These are phyloP conservation scores for Anthoceros angustus DNA, from an alignment of 225 moss, liverwort and hornwort species.

Conservation along the genomic window DNA sequence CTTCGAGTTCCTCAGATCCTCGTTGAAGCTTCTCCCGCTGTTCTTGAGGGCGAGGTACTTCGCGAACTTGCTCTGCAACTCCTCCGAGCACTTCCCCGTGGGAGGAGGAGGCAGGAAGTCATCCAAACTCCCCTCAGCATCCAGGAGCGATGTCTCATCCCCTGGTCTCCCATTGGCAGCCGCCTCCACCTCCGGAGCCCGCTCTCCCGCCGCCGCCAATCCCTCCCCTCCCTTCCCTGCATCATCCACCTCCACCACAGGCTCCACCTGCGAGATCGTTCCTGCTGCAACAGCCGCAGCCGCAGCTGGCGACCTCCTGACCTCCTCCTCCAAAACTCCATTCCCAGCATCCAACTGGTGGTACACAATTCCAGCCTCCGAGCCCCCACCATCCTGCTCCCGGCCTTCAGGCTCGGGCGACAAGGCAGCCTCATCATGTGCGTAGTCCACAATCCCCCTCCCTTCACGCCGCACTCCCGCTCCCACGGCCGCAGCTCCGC, in stretches of 20 bases:
- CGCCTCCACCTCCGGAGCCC: constrained; percentile 13
- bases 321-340: not conserved
- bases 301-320: not conserved
- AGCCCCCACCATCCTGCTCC: not conserved
- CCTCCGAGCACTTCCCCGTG: constrained; percentile 38
- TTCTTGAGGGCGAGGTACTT: constrained; percentile 48
- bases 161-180: constrained; percentile 14
- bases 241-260: not conserved
- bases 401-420: constrained; percentile 23
- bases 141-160: constrained; percentile 19
- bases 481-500: not conserved
- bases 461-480: constrained; percentile 6
- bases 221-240: not conserved
- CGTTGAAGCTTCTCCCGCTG: constrained; percentile 58
- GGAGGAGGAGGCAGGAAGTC: constrained; percentile 66
- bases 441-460: constrained; percentile 58
- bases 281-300: not conserved
- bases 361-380: not conserved
- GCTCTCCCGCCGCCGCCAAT: constrained; percentile 6
- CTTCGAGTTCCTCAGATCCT: constrained; percentile 63
- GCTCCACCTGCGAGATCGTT: not conserved
- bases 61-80: constrained; percentile 52
- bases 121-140: constrained; percentile 33
- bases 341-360: not conserved
- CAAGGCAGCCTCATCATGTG: constrained; percentile 43